phyloP scores from a whole-genome alignment of 768 basidiomycete species.

The Arthromyces matolae region DNA sequence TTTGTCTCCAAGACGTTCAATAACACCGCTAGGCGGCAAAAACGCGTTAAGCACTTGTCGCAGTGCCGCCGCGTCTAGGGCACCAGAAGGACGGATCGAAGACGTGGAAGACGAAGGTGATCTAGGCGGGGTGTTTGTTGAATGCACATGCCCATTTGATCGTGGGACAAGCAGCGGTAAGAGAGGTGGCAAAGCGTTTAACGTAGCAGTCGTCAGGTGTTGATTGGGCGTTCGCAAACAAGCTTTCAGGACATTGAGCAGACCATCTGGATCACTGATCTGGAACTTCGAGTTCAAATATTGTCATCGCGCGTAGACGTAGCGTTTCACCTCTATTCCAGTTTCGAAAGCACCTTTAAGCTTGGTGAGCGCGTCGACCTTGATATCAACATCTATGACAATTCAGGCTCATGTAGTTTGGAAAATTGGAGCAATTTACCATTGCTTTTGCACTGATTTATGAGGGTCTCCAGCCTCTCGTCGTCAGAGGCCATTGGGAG shows the following conservation, averaged over 20 bases:
- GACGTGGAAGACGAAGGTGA: slow-evolving; percentile 54
- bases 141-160: slow-evolving; percentile 23
- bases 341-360: slow-evolving; percentile 73
- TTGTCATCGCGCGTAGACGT: background rate
- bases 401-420: slow-evolving; percentile 4
- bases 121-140: slow-evolving; percentile 31
- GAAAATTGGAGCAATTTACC: slow-evolving; percentile 35
- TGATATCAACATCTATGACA: slow-evolving; percentile 70
- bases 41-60: slow-evolving; percentile 68
- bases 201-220: slow-evolving; percentile 74
- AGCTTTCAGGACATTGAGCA: slow-evolving; percentile 66
- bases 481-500: slow-evolving; percentile 50
- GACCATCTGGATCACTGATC: slow-evolving; percentile 70
- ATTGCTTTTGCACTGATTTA: slow-evolving; percentile 62
- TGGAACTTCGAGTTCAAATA: slow-evolving; percentile 28
- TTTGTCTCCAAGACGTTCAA: slow-evolving; percentile 84
- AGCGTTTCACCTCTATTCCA: slow-evolving; percentile 55
- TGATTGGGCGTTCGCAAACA: slow-evolving; percentile 80
- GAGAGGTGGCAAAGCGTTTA: slow-evolving; percentile 64
- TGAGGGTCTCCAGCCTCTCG: slow-evolving; percentile 52
- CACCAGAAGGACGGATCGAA: slow-evolving; percentile 37
- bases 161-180: slow-evolving; percentile 59
- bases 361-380: slow-evolving; percentile 77
- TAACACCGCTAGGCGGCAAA: slow-evolving; percentile 69
- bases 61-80: slow-evolving; percentile 54